These are phyloP conservation scores for Xylariales sp. DNA, from an alignment of 2,329 filamentous ascomycete genomes.

Conservation along the genomic window DNA sequence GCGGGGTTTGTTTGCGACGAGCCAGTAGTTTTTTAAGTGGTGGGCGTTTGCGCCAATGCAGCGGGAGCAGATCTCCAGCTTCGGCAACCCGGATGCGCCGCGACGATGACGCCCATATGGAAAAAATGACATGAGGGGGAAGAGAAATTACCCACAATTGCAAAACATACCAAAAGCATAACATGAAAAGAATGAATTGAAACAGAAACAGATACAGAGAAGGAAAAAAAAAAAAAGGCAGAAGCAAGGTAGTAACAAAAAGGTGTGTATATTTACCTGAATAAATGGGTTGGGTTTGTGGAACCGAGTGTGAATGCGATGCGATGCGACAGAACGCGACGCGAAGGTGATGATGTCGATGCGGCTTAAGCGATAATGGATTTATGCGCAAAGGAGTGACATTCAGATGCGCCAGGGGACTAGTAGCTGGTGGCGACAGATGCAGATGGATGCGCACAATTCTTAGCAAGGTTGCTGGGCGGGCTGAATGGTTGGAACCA, in stretches of 20 bases:
- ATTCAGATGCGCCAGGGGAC: not conserved
- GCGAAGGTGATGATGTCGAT: conserved; percentile 26
- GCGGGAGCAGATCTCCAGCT: too few relatives aligned
- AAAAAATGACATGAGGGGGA: too few relatives aligned
- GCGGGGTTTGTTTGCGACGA: too few relatives aligned
- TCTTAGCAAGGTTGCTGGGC: conserved; percentile 13
- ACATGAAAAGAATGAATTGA: too few relatives aligned
- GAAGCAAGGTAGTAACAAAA: not conserved
- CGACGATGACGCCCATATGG: too few relatives aligned
- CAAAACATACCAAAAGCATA: too few relatives aligned
- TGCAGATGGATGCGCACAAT: conserved; percentile 4
- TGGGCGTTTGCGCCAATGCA: too few relatives aligned
- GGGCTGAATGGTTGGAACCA: conserved; percentile 20
- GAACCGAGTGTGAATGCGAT: conserved; percentile 17
- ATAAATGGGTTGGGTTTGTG: not conserved
- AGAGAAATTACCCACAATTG: too few relatives aligned
- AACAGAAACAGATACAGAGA: not conserved
- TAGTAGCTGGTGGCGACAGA: not conserved
- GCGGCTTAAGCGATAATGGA: too few relatives aligned
- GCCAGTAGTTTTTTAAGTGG: too few relatives aligned
- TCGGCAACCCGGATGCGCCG: too few relatives aligned
- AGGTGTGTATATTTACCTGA: conserved; percentile 4
- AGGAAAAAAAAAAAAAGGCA: not conserved
- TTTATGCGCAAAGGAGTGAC: not conserved
- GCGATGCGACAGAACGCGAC: conserved; percentile 42